A percentile compares a stretch with the other conserved stretches of the same genome.
Evolutionary conservation across 352 stramenopile species (phyloP).

Genomic region (Globisporangium barbulae): DNA sequence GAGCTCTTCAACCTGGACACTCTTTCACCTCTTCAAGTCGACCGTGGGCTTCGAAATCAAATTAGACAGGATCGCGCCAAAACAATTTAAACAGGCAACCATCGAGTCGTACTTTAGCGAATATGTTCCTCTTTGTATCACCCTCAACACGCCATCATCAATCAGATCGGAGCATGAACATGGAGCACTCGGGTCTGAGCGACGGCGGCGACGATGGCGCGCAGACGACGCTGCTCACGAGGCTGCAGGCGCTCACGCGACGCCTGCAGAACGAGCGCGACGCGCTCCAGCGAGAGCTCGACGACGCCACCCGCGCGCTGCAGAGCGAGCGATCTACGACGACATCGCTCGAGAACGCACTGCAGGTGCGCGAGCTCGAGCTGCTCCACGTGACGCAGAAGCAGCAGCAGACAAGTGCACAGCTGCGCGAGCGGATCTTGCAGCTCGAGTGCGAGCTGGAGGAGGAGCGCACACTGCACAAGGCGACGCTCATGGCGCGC

Average conservation of each 20-base stretch:
- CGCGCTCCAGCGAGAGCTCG: conserved; percentile 38
- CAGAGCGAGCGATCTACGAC: conserved; percentile 34
- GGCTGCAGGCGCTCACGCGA: conserved; percentile 58
- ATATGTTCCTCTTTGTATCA: neutral
- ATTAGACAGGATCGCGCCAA: neutral
- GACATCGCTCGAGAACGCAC: conserved; percentile 49
- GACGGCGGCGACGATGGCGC: neutral
- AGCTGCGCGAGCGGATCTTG: conserved; percentile 42
- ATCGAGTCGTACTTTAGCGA: conserved; percentile 5
- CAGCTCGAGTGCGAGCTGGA: conserved; percentile 64
- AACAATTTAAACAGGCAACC: neutral
- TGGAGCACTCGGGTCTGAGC: neutral
- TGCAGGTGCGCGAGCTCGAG: conserved; percentile 64
- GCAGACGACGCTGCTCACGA: conserved; percentile 12
- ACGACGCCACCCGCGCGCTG: conserved; percentile 47
- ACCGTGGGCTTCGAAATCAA: neutral
- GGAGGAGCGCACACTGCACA: conserved; percentile 46
- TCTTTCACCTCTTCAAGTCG: neutral
- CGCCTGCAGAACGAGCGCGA: conserved; percentile 62
- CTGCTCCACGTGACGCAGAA: conserved; percentile 65
- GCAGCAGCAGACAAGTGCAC: conserved; percentile 41
- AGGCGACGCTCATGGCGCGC: conserved; percentile 47
- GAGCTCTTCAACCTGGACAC: neutral
- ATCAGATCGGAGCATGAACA: neutral
- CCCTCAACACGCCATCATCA: neutral